phyloP scores from a whole-genome alignment of 345 rosid species.

The Linum usitatissimum region DNA sequence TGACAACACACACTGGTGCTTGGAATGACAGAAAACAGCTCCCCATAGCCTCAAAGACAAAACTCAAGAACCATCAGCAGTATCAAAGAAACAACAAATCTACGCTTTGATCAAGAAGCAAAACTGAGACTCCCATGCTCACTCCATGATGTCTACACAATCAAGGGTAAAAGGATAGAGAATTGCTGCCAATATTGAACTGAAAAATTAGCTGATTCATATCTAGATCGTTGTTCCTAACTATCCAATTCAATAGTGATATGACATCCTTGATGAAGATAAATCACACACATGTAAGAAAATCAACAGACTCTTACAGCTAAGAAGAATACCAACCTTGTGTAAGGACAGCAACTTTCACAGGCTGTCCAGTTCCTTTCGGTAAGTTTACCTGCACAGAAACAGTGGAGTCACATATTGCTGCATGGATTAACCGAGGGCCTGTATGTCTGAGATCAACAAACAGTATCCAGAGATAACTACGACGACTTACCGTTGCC shows the following conservation, averaged over 20 bases:
- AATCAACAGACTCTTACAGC: neutral
- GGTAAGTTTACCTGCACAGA: conserved; percentile 73
- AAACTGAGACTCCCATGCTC: neutral
- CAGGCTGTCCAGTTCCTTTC: conserved; percentile 91
- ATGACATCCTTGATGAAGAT: neutral
- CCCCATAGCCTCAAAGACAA: too few species aligned
- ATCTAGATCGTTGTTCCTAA: neutral
- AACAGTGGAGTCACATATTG: conserved; percentile 1
- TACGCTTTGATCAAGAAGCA: neutral
- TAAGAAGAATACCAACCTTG: conserved; percentile 49
- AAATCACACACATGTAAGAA: neutral
- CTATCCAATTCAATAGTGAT: neutral
- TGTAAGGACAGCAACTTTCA: conserved; percentile 90
- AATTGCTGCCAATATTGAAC: neutral
- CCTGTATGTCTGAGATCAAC: neutral
- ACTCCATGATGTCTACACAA: neutral
- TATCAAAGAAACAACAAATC: too few species aligned
- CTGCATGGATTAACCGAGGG: neutral
- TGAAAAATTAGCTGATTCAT: neutral
- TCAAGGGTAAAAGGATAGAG: neutral
- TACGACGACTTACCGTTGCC: conserved; percentile 53
- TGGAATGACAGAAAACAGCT: too few species aligned
- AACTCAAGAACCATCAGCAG: too few species aligned
- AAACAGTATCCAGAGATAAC: neutral
- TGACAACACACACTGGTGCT: too few species aligned